Evolutionary conservation across 257 asterid genomes (phyloP).

Genomic region (Nyctanthes arbortristis): DNA sequence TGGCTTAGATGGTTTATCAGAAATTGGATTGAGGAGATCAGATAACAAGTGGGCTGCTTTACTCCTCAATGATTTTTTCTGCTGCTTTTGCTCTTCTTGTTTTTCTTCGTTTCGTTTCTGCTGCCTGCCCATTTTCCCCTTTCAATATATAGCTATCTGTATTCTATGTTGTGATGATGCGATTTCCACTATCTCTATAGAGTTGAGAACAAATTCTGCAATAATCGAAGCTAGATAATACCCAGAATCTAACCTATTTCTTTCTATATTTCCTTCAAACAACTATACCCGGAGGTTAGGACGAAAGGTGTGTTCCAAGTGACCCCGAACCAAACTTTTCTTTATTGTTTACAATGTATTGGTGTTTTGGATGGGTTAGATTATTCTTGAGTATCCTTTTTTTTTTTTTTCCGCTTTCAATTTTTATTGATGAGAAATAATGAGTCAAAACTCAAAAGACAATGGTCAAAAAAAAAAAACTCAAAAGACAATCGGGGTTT

Average conservation of each 20-base stretch:
- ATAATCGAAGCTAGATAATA: slow-evolving; percentile 2
- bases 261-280: background rate
- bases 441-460: background rate
- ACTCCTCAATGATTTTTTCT: slow-evolving; percentile 63
- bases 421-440: background rate
- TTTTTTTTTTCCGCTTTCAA: background rate
- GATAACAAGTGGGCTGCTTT: slow-evolving; percentile 95
- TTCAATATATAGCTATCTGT: background rate
- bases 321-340: background rate
- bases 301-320: background rate
- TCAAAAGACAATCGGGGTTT: no score
- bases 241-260: slow-evolving; percentile 11
- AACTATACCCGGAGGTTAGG: slow-evolving; percentile 6
- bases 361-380: no score
- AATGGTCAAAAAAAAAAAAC: no score
- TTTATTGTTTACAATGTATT: background rate
- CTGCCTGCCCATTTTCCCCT: slow-evolving; percentile 38
- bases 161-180: slow-evolving; percentile 10
- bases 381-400: background rate
- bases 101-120: slow-evolving; percentile 26
- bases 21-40: slow-evolving; percentile 87
- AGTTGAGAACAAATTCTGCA: slow-evolving; percentile 12
- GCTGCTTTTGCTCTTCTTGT: slow-evolving; percentile 21
- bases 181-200: slow-evolving; percentile 34
- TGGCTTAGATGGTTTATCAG: slow-evolving; percentile 67